Percentiles rank a stretch among this genome's conserved stretches.
phyloP scores from a whole-genome alignment of 1,284 basidiomycete species.

The Gomphus bonarii region DNA sequence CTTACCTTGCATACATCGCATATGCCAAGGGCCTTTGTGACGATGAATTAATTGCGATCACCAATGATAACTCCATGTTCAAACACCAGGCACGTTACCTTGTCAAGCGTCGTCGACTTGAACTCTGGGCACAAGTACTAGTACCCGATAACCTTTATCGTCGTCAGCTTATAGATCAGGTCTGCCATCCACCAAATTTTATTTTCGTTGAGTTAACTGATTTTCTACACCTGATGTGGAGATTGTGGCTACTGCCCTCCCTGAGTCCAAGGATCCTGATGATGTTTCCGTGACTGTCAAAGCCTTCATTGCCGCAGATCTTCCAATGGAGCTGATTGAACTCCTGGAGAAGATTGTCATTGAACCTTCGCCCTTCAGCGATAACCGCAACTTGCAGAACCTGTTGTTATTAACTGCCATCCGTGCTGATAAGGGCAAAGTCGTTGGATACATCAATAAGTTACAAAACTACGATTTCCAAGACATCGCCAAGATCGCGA shows the following conservation, averaged over 20 bases:
- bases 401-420: constrained; percentile 93
- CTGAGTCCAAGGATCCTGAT: constrained; percentile 96
- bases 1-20: constrained; percentile 97
- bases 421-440: constrained; percentile 97
- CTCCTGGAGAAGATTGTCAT: constrained; percentile 98
- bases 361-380: constrained; percentile 94
- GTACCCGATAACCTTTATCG: constrained; percentile 86
- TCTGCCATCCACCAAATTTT: constrained; percentile 22
- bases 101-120: constrained; percentile 90
- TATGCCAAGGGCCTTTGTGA: constrained; percentile 99
- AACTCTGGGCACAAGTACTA: constrained; percentile 96
- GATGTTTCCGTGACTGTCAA: constrained; percentile 99
- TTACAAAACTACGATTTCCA: constrained; percentile 90
- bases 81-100: constrained; percentile 99
- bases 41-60: constrained; percentile 94
- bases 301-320: constrained; percentile 94
- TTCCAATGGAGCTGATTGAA: constrained; percentile 96
- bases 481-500: constrained; percentile 96
- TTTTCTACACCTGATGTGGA: constrained; percentile 20
- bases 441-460: constrained; percentile 97
- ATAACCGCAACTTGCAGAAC: constrained; percentile 94
- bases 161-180: constrained; percentile 92
- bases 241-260: constrained; percentile 90
- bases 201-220: not conserved
- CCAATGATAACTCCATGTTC: constrained; percentile 99